Percentiles rank a stretch among this genome's conserved stretches.
Evolutionary conservation across 306 rosid genomes (phyloP).

Genomic region (Glycine tomentella): DNA sequence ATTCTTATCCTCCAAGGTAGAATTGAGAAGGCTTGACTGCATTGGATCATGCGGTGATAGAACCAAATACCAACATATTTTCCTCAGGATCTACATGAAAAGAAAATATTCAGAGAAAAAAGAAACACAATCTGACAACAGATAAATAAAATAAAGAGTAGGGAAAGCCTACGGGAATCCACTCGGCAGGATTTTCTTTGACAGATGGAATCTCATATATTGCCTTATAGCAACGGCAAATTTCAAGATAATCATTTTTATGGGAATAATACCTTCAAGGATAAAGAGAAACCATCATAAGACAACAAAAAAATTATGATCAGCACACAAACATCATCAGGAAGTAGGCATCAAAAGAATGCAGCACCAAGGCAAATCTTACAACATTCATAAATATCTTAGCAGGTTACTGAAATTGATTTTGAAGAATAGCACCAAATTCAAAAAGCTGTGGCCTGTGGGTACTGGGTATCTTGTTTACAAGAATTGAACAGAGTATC

Average conservation of each 20-base stretch:
- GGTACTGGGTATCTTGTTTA: background rate
- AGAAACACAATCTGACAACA: background rate
- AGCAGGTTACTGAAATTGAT: background rate
- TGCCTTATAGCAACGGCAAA: constrained; percentile 82
- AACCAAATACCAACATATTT: constrained; percentile 85
- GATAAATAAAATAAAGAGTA: constrained; percentile 33
- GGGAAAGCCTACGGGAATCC: constrained; percentile 66
- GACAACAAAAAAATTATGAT: constrained; percentile 2
- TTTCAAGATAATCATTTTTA: constrained; percentile 81
- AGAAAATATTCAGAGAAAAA: constrained; percentile 29
- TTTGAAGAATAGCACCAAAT: background rate
- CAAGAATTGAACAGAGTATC: background rate
- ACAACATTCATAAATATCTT: constrained; percentile 8
- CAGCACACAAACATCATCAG: background rate
- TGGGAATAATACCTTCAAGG: constrained; percentile 70
- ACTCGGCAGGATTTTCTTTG: constrained; percentile 67
- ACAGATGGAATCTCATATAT: constrained; percentile 84
- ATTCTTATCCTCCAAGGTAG: constrained; percentile 84
- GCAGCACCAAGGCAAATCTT: background rate
- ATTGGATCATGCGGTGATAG: constrained; percentile 84
- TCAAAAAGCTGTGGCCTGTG: background rate
- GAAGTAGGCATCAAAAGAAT: background rate
- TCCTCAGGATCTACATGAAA: constrained; percentile 71
- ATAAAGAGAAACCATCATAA: constrained; percentile 24
- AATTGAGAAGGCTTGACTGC: constrained; percentile 90